Conservation (phyloP, 768 basidiomycete species). For the Coprinopsis sp. region DNA sequence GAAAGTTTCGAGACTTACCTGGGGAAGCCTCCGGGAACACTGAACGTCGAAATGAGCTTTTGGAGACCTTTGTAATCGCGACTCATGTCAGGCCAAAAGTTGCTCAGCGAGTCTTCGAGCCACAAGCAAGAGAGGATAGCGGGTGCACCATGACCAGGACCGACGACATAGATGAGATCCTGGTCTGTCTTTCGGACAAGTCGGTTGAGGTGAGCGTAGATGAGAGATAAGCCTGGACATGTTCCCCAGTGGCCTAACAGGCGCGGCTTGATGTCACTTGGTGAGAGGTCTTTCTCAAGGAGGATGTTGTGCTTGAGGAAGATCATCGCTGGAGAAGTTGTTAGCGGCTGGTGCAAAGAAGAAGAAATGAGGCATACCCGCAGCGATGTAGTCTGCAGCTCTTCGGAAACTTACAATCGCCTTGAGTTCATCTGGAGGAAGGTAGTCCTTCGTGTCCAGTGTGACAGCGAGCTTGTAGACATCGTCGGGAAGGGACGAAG, state of each 20-base stretch:
- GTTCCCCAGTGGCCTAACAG: constrained; percentile 85
- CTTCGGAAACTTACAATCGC: constrained; percentile 51
- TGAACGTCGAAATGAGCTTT: constrained; percentile 70
- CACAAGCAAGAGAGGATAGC: constrained; percentile 82
- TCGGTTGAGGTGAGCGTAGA: constrained; percentile 67
- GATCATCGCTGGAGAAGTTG: constrained; percentile 60
- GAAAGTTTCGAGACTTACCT: constrained; percentile 38
- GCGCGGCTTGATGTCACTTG: constrained; percentile 75
- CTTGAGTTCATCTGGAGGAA: constrained; percentile 47
- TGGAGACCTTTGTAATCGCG: constrained; percentile 56
- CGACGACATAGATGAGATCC: constrained; percentile 73
- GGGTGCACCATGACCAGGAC: constrained; percentile 87
- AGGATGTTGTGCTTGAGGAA: constrained; percentile 74
- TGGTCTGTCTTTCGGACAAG: constrained; percentile 56
- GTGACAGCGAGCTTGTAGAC: constrained; percentile 46
- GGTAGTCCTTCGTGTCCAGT: constrained; percentile 41
- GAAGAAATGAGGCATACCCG: constrained; percentile 39
- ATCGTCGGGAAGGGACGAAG: constrained; percentile 60
- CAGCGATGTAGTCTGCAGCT: constrained; percentile 67
- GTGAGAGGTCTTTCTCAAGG: constrained; percentile 51
- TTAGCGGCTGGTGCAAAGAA: background rate
- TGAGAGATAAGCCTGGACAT: constrained; percentile 71
- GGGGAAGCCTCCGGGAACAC: constrained; percentile 80
- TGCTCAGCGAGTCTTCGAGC: constrained; percentile 70
- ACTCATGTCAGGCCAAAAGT: constrained; percentile 54